A percentile compares a stretch with the other conserved stretches of the same genome.
phyloP scores from a whole-genome alignment of 768 basidiomycete genomes.

The Boletus bicolor region DNA sequence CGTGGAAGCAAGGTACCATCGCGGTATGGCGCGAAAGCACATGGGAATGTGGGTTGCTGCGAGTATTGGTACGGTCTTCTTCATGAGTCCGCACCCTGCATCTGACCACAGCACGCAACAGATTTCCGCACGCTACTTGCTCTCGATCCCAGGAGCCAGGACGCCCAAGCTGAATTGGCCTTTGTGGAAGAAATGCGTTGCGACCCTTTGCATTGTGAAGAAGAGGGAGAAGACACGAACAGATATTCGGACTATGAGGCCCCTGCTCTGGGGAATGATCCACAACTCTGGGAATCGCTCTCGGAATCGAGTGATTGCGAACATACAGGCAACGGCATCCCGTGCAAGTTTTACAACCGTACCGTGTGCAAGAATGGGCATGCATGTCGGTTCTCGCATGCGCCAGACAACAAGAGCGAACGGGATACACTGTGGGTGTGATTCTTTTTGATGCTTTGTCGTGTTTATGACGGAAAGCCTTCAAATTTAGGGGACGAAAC shows the following conservation, averaged over 20 bases:
- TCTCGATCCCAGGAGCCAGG: conserved; percentile 26
- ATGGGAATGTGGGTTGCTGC: conserved; percentile 21
- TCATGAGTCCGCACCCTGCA: too few relatives aligned
- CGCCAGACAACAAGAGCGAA: conserved; percentile 53
- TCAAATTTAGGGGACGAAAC: conserved; percentile 45
- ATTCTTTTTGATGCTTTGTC: neutral
- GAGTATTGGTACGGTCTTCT: conserved; percentile 16
- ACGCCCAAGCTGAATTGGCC: conserved; percentile 18
- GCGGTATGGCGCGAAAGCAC: conserved; percentile 35
- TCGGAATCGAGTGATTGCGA: conserved; percentile 55
- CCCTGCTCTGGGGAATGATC: conserved; percentile 24
- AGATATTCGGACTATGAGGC: conserved; percentile 15
- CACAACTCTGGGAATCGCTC: conserved; percentile 37
- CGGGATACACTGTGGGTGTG: conserved; percentile 50
- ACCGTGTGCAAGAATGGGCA: conserved; percentile 43
- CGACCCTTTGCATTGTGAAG: neutral
- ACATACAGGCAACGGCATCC: conserved; percentile 48
- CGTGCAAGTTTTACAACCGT: conserved; percentile 59
- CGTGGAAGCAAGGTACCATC: conserved; percentile 34
- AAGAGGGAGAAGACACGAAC: neutral
- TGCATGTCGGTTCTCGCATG: conserved; percentile 48
- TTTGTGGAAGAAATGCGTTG: neutral
- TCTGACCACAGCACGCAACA: conserved; percentile 2
- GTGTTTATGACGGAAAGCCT: neutral
- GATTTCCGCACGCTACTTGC: conserved; percentile 28